A percentile compares a stretch with the other conserved stretches of the same genome.
Evolutionary conservation across 176 grass and related monocot genomes (phyloP).

Genomic region (Avena atlantica): DNA sequence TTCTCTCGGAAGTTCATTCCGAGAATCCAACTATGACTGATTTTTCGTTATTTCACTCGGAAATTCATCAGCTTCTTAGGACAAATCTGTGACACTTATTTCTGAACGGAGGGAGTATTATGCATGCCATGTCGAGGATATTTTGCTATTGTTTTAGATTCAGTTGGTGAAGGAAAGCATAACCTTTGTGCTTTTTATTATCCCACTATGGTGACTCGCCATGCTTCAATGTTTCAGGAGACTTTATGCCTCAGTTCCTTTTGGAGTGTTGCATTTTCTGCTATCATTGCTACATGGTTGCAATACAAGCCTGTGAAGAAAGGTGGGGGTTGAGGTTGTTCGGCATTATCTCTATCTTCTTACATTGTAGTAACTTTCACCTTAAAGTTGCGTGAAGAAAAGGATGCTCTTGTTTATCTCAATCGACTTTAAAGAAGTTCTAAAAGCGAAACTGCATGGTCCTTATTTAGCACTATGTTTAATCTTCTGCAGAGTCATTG

Average conservation of each 20-base stretch:
- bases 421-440: background rate
- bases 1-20: background rate
- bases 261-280: conserved; percentile 59
- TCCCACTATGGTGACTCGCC: background rate
- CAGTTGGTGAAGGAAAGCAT: background rate
- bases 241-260: conserved; percentile 54
- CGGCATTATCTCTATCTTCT: background rate
- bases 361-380: background rate
- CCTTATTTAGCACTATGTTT: conserved; percentile 16
- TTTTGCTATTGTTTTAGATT: background rate
- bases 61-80: background rate
- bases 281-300: conserved; percentile 57
- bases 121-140: background rate
- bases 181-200: background rate
- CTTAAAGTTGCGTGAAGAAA: background rate
- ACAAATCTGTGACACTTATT: too few species aligned
- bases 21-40: background rate
- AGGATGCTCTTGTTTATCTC: background rate
- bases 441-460: background rate
- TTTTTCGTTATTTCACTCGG: background rate
- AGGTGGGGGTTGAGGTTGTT: conserved; percentile 41
- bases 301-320: conserved; percentile 73
- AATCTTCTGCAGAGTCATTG: conserved; percentile 64
- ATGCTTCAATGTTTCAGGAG: conserved; percentile 57
- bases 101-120: background rate